Conservation (phyloP, 768 basidiomycete genomes). For the Chalciporus pseudorubinellus region DNA sequence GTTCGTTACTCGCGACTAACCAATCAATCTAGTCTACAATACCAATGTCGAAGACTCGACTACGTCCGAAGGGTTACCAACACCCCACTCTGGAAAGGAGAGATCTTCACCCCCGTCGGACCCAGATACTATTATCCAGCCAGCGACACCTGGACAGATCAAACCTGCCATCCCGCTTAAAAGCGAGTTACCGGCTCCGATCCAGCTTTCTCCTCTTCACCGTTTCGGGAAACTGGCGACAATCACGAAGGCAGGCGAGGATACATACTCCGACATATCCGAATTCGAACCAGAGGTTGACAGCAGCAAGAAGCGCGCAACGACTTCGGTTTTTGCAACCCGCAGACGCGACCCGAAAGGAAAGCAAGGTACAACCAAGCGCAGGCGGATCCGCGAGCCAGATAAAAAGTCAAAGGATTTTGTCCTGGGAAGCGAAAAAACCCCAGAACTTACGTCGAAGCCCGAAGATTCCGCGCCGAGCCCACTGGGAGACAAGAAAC, state of each 20-base stretch:
- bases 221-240: neutral
- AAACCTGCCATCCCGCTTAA: neutral
- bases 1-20: neutral
- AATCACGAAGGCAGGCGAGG: slow-evolving; percentile 8
- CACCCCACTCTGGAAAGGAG: neutral
- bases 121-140: neutral
- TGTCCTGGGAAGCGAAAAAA: neutral
- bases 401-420: slow-evolving; percentile 11
- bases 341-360: neutral
- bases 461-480: neutral
- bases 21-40: slow-evolving; percentile 24
- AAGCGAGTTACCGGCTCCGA: neutral
- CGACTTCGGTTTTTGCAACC: neutral
- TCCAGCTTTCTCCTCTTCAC: neutral
- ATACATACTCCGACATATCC: slow-evolving; percentile 36
- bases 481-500: neutral
- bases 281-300: slow-evolving; percentile 22
- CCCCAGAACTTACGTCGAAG: neutral
- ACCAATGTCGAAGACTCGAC: slow-evolving; percentile 23
- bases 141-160: neutral
- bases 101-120: neutral
- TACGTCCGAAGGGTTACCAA: neutral
- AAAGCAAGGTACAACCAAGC: neutral
- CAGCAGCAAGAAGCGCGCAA: neutral
- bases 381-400: slow-evolving; percentile 17